Evolutionary conservation across 2,329 filamentous ascomycete species (phyloP), one percentile per base, ranked within the genome.

Genomic region (Venturia nashicola): DNA sequence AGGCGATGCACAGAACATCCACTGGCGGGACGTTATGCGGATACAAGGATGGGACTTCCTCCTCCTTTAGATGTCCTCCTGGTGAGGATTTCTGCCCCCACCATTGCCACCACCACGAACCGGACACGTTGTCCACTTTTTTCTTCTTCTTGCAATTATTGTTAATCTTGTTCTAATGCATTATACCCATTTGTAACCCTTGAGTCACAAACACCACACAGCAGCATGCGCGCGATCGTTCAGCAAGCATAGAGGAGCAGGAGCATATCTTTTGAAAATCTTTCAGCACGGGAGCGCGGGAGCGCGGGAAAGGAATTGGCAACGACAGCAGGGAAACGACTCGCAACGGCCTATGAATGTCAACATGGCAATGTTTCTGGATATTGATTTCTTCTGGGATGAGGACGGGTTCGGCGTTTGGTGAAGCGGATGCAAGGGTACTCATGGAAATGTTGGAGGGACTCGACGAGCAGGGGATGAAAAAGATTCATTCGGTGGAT

Each of bases 1-100:
- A 77, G 76, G 77, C 69, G 75, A 75, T 68, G 75, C 72, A 69
- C 86, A 85, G 72, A 87, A 88, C 78, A 84, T 96, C 76, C 91
- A 92, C 86, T 97, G 93, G 93, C 83, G 93, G 78, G 90, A 96
- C 77, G 85, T 93, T 73, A 96, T 97, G 91, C 85, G 85, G 77
- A 85, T 87, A 78, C 94, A 93, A 79, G 86, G 86, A 70, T 96
- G 91, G 92, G 90, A 96, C 74, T 94, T 91, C 78, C 82, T 97
- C 75, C 84, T 97, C 75, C 92, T 97, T 77, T 96, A 74, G 72
- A 67, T 64, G 2, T 40, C 27, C 65, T 57, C 59, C 59, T 65
- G 61, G 48, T 60, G 64, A 54, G 61, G 60, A 34, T 23, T 42
- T 18, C 61, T 62, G 4, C 27, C 42, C 64, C 46, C 64, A 64